Evolutionary conservation across 768 basidiomycete genomes (phyloP).

Genomic region (Tricholoma sp.): DNA sequence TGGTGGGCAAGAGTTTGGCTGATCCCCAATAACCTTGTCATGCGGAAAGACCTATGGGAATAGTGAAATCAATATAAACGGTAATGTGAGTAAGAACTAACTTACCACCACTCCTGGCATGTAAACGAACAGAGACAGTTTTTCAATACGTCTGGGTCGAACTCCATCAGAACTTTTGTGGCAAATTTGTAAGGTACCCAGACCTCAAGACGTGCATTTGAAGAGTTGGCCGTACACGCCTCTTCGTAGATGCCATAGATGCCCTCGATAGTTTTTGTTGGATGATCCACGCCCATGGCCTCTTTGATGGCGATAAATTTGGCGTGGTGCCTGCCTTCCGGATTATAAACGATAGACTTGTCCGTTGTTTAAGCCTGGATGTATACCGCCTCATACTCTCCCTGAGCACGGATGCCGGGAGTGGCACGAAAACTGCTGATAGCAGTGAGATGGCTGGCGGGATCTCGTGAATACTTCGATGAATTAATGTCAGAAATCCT

Average conservation of each 20-base stretch:
- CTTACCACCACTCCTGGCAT: constrained; percentile 8
- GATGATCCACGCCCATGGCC: constrained; percentile 6
- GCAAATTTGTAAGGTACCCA: constrained; percentile 1
- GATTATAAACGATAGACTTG: constrained; percentile 9
- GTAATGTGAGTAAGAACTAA: neutral
- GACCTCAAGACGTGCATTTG: constrained; percentile 11
- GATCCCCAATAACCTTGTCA: neutral
- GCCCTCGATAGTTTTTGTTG: neutral
- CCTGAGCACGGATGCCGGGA: constrained; percentile 6
- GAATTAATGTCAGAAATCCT: neutral
- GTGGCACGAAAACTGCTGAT: constrained; percentile 11
- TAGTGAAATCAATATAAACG: neutral
- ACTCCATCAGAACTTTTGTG: neutral
- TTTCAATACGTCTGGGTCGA: neutral
- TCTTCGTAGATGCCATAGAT: constrained; percentile 6
- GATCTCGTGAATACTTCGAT: constrained; percentile 11
- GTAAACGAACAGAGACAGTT: constrained; percentile 4
- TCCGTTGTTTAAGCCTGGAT: constrained; percentile 16
- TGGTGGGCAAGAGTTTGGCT: constrained; percentile 1
- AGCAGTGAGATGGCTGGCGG: constrained; percentile 10
- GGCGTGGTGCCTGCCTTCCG: constrained; percentile 5
- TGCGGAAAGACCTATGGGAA: constrained; percentile 4
- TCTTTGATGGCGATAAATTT: constrained; percentile 11
- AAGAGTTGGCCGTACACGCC: neutral
- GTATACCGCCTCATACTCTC: constrained; percentile 5